Evolutionary conservation across 257 asterid species (phyloP).

Genomic region (Fraxinus anomala): DNA sequence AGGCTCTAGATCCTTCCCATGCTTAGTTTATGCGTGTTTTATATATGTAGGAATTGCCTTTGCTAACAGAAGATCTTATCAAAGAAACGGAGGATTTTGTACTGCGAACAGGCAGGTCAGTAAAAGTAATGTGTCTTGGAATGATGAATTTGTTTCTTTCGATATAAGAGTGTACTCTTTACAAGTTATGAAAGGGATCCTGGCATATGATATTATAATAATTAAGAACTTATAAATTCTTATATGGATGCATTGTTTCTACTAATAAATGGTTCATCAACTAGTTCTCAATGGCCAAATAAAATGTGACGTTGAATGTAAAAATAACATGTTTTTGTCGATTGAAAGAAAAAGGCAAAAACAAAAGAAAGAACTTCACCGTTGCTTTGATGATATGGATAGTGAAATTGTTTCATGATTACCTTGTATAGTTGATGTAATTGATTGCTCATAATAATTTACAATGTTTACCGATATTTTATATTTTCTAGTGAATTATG

Average conservation of each 20-base stretch:
- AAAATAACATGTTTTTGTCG: not conserved
- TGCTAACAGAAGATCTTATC: conserved; percentile 90
- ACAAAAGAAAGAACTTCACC: not conserved
- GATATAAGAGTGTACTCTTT: not conserved
- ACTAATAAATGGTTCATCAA: not conserved
- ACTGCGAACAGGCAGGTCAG: conserved; percentile 94
- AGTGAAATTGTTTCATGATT: not conserved
- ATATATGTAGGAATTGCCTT: conserved; percentile 76
- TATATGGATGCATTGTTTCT: not conserved
- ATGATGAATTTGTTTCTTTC: conserved; percentile 3
- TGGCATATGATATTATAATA: not conserved
- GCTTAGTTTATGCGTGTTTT: conserved; percentile 26
- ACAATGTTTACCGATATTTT: not conserved
- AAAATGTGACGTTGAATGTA: not conserved
- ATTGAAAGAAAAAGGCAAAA: not conserved
- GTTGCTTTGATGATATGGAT: not conserved
- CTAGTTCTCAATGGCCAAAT: not conserved
- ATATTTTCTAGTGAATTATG: not conserved
- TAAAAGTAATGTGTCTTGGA: conserved; percentile 18
- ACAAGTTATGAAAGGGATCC: not conserved
- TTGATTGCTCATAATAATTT: not conserved
- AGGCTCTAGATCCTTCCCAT: conserved; percentile 8
- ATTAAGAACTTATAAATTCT: not conserved
- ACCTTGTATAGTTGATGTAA: not conserved
- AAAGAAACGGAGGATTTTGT: conserved; percentile 98